phyloP scores from a whole-genome alignment of 2,329 filamentous ascomycete species.

The Diaporthe capsici region DNA sequence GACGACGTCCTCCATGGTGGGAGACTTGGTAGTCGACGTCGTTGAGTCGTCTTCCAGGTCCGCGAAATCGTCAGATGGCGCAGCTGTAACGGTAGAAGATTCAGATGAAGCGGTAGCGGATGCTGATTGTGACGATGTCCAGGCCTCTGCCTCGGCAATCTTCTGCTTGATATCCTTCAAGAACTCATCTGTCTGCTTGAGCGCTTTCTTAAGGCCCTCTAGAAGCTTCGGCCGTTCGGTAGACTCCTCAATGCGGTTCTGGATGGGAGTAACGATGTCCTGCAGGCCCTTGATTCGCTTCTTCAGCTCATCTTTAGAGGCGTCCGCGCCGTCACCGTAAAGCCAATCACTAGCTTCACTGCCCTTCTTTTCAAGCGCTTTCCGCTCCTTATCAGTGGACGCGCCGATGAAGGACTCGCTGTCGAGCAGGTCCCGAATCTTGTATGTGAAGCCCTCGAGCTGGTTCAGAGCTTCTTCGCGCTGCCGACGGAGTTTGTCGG shows the following conservation, averaged over 20 bases:
- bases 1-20: conserved; percentile 60
- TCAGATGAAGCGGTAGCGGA: conserved; percentile 67
- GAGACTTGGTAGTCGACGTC: conserved; percentile 55
- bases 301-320: conserved; percentile 81
- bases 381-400: conserved; percentile 78
- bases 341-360: conserved; percentile 88
- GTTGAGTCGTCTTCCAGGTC: conserved; percentile 82
- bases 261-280: conserved; percentile 82
- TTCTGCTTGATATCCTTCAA: conserved; percentile 78
- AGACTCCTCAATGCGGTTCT: conserved; percentile 81
- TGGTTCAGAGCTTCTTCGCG: conserved; percentile 92
- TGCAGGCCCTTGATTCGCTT: conserved; percentile 83
- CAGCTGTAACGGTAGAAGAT: conserved; percentile 58
- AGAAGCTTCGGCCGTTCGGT: conserved; percentile 79
- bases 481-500: conserved; percentile 81
- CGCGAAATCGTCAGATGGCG: conserved; percentile 71
- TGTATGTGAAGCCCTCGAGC: conserved; percentile 95
- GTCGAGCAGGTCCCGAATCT: conserved; percentile 84
- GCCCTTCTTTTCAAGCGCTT: conserved; percentile 76
- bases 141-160: conserved; percentile 77
- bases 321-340: conserved; percentile 85
- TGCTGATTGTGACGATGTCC: conserved; percentile 67
- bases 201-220: conserved; percentile 75
- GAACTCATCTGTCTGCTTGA: conserved; percentile 80
- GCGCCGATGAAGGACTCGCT: conserved; percentile 80